Base-by-base conservation (phyloP, 495 filamentous ascomycete genomes). In the Aspergillus baeticus region DNA sequence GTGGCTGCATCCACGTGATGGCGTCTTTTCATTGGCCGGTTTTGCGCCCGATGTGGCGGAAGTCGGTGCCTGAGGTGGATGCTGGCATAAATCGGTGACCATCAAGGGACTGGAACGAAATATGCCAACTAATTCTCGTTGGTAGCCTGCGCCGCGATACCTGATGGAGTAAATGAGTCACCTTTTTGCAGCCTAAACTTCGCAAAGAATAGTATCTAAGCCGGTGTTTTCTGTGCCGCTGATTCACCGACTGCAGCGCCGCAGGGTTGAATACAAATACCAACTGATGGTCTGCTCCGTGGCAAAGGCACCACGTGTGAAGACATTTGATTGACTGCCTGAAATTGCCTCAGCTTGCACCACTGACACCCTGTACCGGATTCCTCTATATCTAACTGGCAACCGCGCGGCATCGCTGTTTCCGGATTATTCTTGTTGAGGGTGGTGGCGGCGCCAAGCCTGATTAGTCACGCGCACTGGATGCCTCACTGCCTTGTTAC, bases 401-500 rank as follows among this genome's bases (percentile, higher is more conserved):
- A 11, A 20, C 29, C 15, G 7, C 22, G 13, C 36, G 14, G 13
- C 36, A 14, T n/a, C 20, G 36, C 35, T 29, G 26, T 31, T 52
- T 21, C 36, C 36, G 36, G 37, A 54, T 44, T 17, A 45, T 55
- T 21, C 33, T 51, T 55, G 22, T 31, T 44, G 44, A 49, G 54
- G 55, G 62, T 60, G 58, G 56, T 36, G 26, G 8, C 26, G 26
- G 47, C 26, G 63, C 63, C 63, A 65, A 62, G 57, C 41, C 51
- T 54, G 59, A 13, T 58, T 60, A 62, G 59, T 65, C 45, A 60
- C 46, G 53, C 45, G 48, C 47, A 21, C 44, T 21, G n/a, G n/a
- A n/a, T n/a, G n/a, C n/a, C 4, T 50, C 50, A 62, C 50, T 68
- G 63, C 63, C 65, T 65, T 65, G 67, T 58, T 59, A 64, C 69